Evolutionary conservation across 305 asterid species (phyloP).

Genomic region (Petunia hybrid): DNA sequence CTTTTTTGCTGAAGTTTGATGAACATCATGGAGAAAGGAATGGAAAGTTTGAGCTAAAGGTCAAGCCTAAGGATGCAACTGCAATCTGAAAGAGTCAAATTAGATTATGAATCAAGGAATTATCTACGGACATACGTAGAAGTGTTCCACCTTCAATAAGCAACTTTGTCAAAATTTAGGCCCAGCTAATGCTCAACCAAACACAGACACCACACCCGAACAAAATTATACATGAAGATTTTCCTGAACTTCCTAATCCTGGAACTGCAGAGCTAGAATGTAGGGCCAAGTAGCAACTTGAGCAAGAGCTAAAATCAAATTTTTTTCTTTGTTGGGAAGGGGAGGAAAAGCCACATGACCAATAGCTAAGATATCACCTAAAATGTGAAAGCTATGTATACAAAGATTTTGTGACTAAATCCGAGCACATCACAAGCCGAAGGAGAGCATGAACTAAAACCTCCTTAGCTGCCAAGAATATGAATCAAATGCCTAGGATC

Average conservation of each 20-base stretch:
- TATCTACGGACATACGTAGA: background rate
- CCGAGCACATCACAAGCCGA: constrained; percentile 15
- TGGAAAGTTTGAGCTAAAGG: background rate
- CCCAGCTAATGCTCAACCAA: constrained; percentile 32
- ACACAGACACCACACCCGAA: background rate
- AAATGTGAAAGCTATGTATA: constrained; percentile 24
- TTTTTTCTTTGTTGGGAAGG: background rate
- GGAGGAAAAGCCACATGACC: background rate
- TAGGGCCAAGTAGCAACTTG: background rate
- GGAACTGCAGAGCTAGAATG: background rate
- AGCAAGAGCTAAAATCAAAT: background rate
- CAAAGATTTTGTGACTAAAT: constrained; percentile 1
- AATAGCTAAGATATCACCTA: constrained; percentile 22
- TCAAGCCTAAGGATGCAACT: constrained; percentile 13
- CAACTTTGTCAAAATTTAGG: constrained; percentile 2
- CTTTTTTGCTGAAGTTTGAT: background rate
- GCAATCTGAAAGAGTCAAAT: constrained; percentile 21
- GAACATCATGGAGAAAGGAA: background rate
- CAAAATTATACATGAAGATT: constrained; percentile 1
- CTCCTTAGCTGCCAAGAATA: background rate
- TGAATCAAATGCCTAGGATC: constrained; percentile 22
- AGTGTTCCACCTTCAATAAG: constrained; percentile 19
- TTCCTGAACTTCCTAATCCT: constrained; percentile 1
- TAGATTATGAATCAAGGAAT: constrained; percentile 10
- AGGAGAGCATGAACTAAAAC: constrained; percentile 24